Conservation (phyloP, 2,329 filamentous ascomycete genomes). For the Aspergillus neotritici region DNA sequence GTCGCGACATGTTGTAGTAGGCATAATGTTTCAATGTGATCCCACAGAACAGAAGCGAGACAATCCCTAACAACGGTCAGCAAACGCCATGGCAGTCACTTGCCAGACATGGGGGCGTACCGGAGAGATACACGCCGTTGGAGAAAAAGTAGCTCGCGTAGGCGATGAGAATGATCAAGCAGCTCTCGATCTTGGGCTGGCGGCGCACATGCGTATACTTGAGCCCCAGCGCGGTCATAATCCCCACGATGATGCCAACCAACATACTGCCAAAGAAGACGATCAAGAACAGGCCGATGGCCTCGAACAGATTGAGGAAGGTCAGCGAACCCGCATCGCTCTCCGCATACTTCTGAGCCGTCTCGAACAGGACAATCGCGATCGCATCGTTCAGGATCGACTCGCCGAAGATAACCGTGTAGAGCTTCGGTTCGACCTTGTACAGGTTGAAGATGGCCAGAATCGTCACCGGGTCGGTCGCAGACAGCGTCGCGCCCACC, state of each 20-base stretch:
- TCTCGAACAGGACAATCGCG: conserved; percentile 97
- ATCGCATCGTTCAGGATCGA: conserved; percentile 97
- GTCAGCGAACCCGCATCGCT: conserved; percentile 64
- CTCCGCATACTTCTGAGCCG: conserved; percentile 84
- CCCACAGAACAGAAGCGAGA: conserved; percentile 92
- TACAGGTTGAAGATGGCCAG: conserved; percentile 98
- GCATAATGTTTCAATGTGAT: conserved; percentile 98
- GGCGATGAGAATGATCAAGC: conserved; percentile 84
- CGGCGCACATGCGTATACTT: conserved; percentile 93
- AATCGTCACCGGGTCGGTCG: conserved; percentile 95
- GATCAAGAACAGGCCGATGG: conserved; percentile 86
- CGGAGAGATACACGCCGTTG: conserved; percentile 91
- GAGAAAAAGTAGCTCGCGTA: conserved; percentile 98
- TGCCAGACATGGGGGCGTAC: conserved; percentile 48
- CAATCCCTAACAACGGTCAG: conserved; percentile 64
- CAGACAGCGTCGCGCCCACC: conserved; percentile 90
- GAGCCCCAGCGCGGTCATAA: conserved; percentile 77
- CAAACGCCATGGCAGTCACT: conserved; percentile 2
- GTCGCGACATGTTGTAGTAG: conserved; percentile 99
- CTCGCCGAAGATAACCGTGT: conserved; percentile 98
- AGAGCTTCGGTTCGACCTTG: conserved; percentile 97
- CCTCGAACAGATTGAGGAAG: conserved; percentile 79
- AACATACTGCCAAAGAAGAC: conserved; percentile 93
- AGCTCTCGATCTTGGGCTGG: conserved; percentile 95
- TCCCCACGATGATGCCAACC: conserved; percentile 81